These are phyloP conservation scores for Lichtheimia hyalospora DNA, from an alignment of 371 early-diverging fungal species.

Conservation along the genomic window DNA sequence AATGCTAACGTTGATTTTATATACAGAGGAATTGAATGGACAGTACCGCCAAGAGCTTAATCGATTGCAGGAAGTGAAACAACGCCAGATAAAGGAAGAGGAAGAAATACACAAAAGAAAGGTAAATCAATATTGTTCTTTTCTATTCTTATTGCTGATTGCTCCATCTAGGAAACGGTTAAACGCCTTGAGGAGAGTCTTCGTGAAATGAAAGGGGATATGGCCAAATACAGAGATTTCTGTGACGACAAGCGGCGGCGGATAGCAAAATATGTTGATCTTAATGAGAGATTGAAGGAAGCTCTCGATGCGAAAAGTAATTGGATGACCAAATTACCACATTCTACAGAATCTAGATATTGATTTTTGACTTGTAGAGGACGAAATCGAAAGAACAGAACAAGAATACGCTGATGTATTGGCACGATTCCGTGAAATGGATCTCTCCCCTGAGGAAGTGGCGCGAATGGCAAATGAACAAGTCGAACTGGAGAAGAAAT, in stretches of 20 bases:
- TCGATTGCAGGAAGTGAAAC: background rate
- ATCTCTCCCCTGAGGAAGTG: background rate
- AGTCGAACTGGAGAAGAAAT: background rate
- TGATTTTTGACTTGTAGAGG: background rate
- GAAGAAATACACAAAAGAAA: background rate
- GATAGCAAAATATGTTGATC: slow-evolving; percentile 7
- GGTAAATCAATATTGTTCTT: no score
- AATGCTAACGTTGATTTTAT: background rate
- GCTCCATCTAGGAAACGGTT: background rate
- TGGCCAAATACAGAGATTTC: slow-evolving; percentile 24
- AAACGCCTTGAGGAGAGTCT: slow-evolving; percentile 47
- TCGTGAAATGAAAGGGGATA: slow-evolving; percentile 24
- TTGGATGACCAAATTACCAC: background rate
- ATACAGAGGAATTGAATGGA: background rate
- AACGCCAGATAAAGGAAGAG: background rate
- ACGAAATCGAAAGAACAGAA: background rate
- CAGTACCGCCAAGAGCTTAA: background rate
- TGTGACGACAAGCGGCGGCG: slow-evolving; percentile 5
- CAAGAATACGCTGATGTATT: background rate
- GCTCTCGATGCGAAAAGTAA: background rate
- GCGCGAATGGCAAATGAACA: background rate
- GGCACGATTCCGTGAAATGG: background rate
- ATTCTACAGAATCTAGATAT: background rate
- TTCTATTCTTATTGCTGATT: no score
- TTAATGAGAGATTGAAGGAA: slow-evolving; percentile 9